These are phyloP conservation scores for Fraxinus greggii DNA, from an alignment of 305 asterid genomes.

Conservation along the genomic window DNA sequence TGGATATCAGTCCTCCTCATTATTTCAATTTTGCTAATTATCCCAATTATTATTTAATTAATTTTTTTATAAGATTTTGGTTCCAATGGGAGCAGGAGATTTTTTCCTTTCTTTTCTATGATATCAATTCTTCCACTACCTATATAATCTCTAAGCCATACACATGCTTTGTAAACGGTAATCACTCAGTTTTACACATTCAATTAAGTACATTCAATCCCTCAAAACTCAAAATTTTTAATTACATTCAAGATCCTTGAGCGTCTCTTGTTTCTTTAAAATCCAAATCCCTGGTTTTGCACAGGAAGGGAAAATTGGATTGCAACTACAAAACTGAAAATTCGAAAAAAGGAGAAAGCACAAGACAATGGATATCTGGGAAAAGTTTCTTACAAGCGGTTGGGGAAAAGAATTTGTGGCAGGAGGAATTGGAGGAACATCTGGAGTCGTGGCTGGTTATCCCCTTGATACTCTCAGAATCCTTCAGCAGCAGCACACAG, in stretches of 20 bases:
- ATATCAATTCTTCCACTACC: not conserved
- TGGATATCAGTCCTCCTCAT: not conserved
- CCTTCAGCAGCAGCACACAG: constrained; percentile 46
- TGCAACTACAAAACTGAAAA: not conserved
- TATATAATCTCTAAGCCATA: not conserved
- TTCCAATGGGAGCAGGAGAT: not conserved
- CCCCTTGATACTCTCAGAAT: constrained; percentile 80
- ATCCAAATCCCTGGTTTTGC: not conserved
- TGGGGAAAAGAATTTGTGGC: constrained; percentile 85
- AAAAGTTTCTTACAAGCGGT: constrained; percentile 55
- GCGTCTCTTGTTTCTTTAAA: not conserved
- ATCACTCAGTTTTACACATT: not conserved
- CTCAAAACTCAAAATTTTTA: not conserved
- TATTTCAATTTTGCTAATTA: not conserved
- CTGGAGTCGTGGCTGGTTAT: constrained; percentile 70
- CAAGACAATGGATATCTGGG: constrained; percentile 70
- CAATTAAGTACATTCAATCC: not conserved
- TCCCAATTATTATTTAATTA: not conserved
- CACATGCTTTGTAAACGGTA: not conserved
- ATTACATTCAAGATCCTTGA: not conserved
- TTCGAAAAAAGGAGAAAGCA: not conserved
- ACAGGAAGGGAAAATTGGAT: not conserved
- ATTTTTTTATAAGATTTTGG: not conserved
- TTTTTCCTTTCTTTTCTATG: not conserved
- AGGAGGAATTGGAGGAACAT: constrained; percentile 77